Base-by-base conservation (phyloP, 768 basidiomycete species). In the Serendipita sp. region DNA sequence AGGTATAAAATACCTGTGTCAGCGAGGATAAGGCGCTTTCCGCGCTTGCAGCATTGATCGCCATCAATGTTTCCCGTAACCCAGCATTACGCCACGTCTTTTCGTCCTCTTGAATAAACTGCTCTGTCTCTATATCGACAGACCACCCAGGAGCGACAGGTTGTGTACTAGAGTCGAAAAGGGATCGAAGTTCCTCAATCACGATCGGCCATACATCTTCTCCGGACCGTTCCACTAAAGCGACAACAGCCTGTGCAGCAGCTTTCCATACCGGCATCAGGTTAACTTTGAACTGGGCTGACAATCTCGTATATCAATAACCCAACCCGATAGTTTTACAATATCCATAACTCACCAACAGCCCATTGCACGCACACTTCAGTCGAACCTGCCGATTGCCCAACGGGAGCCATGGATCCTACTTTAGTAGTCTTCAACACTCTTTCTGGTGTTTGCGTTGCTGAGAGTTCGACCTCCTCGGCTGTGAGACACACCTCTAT, bases 231-330 rank as follows among this genome's bases (percentile, higher is more conserved):
- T 73, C 72, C 0, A 81, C 78, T 13, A 83, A 67, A 1, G 73
- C 71, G 0, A 81, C 78, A 3, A 96, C 73, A 0, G 88, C 85
- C 10, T 80, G 80, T 11, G 85, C 80, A 3, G 92, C 83, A 16
- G 93, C 87, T 2, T 84, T 81, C 88, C 94, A 99, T 15, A 96
- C 71, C 0, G 96, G 96, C 34, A 90, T 82, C 51, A 98, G 76
- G 72, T 93, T 95, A 66, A 97, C 88, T 76, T 98, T 97, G 63
- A 97, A 78, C 72, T 96, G 94, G 3, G 88, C 90, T 87, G 69
- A 30, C 64, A 34, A 36, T 3, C 23, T 23, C n/a, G 8, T 51
- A 51, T 51, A 18, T 51, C 8, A 5, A 51, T n/a, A 7, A 51
- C 41, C 41, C 41, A 5, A 41, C 7, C 41, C 41, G 7, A 41